Base-by-base conservation (phyloP, 2,329 filamentous ascomycete species). In the Colletotrichum agaves region DNA sequence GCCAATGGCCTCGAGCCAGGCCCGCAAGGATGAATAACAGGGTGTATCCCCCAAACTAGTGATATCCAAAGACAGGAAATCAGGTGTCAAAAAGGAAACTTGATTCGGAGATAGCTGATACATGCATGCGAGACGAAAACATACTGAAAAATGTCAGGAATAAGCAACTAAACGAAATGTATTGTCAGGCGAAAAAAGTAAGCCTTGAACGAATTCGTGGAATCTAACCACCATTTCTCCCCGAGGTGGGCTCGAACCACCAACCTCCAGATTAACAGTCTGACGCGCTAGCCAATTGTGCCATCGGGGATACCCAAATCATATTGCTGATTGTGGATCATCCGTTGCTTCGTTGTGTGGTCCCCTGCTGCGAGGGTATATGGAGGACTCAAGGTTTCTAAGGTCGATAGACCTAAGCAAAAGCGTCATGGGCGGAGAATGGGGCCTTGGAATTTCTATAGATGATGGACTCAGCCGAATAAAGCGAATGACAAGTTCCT, bases 261-360 rank as follows among this genome's bases (percentile, higher is more conserved):
- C 47, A 68, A 68, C 65, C 65, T 68, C 65, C 65, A 68, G 65
- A 68, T 68, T 68, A 68, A 68, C 65, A 68, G 65, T 65, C 65
- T 68, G 65, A 68, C 65, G 65, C 65, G 65, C 65, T 68, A 68
- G 65, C 65, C 65, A 68, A 68, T 68, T 68, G 65, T 68, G 65
- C 65, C 65, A 68, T 55, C 61, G 65, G 65, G 65, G 65, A 68
- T 56, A 23, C 61, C 60, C 65, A 3, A 5, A 2, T 15, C 13
- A 33, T 55, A 53, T 31, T 4, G 27, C 7, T 31, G 19, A 6
- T 2, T 33, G 15, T 23, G 19, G 7, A 31, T 11, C 8, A 19
- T 6, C 12, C 19, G 33, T 13, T 47, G 17, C 5, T 44, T 35
- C 35, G 35, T 55, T 49, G 27, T 10, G 8, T 3, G 4, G 8